These are phyloP conservation scores for Leishmania aethiopica DNA, from an alignment of 208 protist species.

Conservation along the genomic window DNA sequence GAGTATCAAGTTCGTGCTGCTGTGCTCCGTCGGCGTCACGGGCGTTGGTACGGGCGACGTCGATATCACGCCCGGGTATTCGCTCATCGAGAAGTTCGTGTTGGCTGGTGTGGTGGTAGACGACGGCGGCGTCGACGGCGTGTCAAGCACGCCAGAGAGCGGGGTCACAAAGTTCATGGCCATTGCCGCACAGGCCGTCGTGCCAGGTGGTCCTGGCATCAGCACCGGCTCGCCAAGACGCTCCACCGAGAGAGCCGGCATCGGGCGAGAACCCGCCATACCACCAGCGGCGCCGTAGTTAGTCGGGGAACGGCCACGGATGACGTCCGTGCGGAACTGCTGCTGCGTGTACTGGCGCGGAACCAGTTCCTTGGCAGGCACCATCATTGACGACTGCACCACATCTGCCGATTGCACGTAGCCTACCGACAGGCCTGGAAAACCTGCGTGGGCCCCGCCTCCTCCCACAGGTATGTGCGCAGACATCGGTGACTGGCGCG, in stretches of 20 bases:
- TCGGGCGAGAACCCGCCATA: neutral
- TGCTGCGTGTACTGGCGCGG: neutral
- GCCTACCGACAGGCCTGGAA: neutral
- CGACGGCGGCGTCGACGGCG: neutral
- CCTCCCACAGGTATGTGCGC: neutral
- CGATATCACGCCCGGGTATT: neutral
- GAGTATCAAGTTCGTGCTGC: constrained; percentile 69
- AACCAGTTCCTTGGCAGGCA: neutral
- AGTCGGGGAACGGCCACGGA: neutral
- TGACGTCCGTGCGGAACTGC: neutral
- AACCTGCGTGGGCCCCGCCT: neutral
- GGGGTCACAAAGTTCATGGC: neutral
- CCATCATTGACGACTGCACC: neutral
- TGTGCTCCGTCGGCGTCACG: constrained; percentile 26
- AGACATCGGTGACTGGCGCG: neutral
- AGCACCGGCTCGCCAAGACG: neutral
- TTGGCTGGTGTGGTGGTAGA: neutral
- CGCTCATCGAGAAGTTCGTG: neutral
- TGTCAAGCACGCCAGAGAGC: neutral
- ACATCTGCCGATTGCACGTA: neutral
- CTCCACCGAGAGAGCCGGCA: neutral
- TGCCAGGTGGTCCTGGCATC: neutral
- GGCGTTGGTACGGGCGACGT: neutral
- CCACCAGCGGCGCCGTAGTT: neutral
- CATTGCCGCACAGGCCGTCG: neutral